Base-by-base conservation (phyloP, 768 basidiomycete genomes). In the Lentinula lateritia region DNA sequence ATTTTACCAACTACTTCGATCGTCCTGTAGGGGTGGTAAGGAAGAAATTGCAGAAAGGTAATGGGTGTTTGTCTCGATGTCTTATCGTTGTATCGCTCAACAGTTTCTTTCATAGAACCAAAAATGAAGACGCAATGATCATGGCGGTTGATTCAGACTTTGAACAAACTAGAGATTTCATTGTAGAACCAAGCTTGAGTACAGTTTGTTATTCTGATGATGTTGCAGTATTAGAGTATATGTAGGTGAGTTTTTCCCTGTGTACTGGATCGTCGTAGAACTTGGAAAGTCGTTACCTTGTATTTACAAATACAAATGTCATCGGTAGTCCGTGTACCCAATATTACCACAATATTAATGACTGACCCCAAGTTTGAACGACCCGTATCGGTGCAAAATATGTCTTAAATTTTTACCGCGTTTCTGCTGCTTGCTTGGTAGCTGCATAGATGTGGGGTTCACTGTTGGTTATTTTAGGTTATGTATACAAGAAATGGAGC, bases 1-100 rank as follows among this genome's bases (percentile, higher is more conserved):
- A 87, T 65, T 89, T 88, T 66, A 74, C 61, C 6, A 39, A 53
- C n/a, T 20, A 45, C 69, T 48, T 60, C 5, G 16, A 50, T 50
- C 39, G 45, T 32, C 36, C 45, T 5, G 20, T 46, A 15, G 18
- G 15, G 39, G 38, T 18, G 15, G 15, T 38, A 10, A 5, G 32
- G 42, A 48, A 48, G 42, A 58, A 50, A 15, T 23, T 52, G 9
- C 39, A 28, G 60, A 28, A 61, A 61, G 60, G 60, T 61, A 20
- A 13, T 20, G 6, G 16, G 5, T 0, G 8, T 56, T 28, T n/a
- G 9, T 8, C n/a, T 55, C 6, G 5, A 23, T 55, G 28, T 59
- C 6, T 50, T 9, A 6, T n/a, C 5, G 8, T 0, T n/a, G 32
- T 50, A 46, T 48, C 34, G 18, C 32, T 38, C 12, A 50, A 28